Conservation (phyloP, 129 eudicot genomes). For the Mikania micrantha region DNA sequence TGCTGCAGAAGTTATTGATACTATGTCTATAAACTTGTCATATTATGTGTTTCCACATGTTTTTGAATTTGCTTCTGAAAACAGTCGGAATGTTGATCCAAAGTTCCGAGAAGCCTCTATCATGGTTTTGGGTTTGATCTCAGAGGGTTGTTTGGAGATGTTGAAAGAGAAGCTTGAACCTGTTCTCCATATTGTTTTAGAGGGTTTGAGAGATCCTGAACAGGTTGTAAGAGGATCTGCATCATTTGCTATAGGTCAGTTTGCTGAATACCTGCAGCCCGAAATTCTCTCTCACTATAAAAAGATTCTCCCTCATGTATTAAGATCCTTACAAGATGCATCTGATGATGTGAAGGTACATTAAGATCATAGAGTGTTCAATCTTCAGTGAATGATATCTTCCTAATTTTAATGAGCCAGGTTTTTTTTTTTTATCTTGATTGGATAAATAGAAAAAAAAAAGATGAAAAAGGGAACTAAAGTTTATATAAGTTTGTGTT, state of each 20-base stretch:
- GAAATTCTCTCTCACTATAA: slow-evolving; percentile 76
- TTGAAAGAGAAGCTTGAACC: slow-evolving; percentile 75
- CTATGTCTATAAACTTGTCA: slow-evolving; percentile 74
- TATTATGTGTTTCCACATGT: slow-evolving; percentile 70
- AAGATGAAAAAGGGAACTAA: not conserved
- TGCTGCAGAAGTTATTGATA: slow-evolving; percentile 91
- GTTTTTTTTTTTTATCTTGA: not conserved
- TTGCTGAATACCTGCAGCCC: slow-evolving; percentile 87
- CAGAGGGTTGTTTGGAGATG: slow-evolving; percentile 83
- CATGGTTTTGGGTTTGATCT: slow-evolving; percentile 67
- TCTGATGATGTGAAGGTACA: slow-evolving; percentile 94
- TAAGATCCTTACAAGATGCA: slow-evolving; percentile 71
- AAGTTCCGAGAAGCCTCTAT: slow-evolving; percentile 89
- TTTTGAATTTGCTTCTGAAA: slow-evolving; percentile 69
- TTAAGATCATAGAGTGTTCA: not conserved
- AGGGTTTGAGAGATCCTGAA: slow-evolving; percentile 85
- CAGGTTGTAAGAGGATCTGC: slow-evolving; percentile 93
- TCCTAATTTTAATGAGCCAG: not conserved
- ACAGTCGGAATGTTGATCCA: slow-evolving; percentile 61
- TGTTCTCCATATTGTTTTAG: slow-evolving; percentile 62
- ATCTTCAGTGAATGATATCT: not conserved
- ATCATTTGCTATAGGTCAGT: slow-evolving; percentile 84
- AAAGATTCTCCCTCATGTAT: slow-evolving; percentile 68
- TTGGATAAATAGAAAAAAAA: not conserved
- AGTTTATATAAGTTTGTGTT: no score